Percentiles rank a stretch among this genome's conserved stretches.
These are phyloP conservation scores for Fagopyrum tataricum DNA, from an alignment of 148 eudicot species.

Conservation along the genomic window DNA sequence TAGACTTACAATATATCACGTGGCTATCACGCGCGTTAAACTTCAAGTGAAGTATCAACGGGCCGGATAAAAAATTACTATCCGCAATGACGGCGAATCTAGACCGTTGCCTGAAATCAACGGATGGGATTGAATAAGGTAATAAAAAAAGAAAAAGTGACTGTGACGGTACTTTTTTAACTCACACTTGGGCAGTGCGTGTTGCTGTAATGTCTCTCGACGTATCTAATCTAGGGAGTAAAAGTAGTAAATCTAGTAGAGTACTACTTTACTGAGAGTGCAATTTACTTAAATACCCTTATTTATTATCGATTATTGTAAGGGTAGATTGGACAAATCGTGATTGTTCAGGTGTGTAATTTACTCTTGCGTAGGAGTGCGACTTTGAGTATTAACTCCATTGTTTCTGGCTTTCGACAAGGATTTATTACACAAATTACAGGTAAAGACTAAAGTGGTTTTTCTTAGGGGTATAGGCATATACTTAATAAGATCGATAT, in stretches of 20 bases:
- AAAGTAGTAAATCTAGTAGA: slow-evolving; percentile 4
- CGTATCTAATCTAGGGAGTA: not conserved
- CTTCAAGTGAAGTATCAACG: not conserved
- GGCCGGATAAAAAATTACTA: not conserved
- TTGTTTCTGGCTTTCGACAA: not conserved
- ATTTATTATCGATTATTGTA: not conserved
- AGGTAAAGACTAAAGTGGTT: too few relatives aligned
- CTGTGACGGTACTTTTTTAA: not conserved
- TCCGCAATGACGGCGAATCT: not conserved
- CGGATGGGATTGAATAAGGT: not conserved
- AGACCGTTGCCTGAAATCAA: not conserved
- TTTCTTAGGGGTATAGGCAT: too few relatives aligned
- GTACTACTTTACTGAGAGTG: not conserved
- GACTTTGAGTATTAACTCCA: not conserved
- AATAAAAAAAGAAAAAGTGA: not conserved
- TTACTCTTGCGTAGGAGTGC: not conserved
- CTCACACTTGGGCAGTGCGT: not conserved
- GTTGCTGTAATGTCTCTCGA: not conserved
- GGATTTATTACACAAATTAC: too few relatives aligned
- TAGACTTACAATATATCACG: not conserved
- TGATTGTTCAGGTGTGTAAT: not conserved
- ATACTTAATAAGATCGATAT: too few relatives aligned
- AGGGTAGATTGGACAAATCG: not conserved
- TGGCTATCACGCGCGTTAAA: not conserved
- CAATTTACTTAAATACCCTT: not conserved